A percentile compares a stretch with the other conserved stretches of the same genome.
Conservation (phyloP, 78 protist genomes). For the Paulinella micropora region DNA sequence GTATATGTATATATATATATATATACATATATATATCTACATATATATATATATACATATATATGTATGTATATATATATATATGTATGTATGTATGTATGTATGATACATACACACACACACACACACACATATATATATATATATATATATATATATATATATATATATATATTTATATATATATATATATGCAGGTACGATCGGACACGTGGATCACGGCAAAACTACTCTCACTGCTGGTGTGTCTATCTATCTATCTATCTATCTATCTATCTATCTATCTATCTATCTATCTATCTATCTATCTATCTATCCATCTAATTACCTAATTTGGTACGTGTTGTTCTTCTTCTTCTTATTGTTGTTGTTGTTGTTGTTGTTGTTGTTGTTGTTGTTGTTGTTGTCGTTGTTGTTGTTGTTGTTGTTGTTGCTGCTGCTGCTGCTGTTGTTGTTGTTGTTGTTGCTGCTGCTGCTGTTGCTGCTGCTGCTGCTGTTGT, state of each 20-base stretch:
- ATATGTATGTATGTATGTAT: background rate
- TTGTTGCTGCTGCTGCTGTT: too few species aligned
- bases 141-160: background rate
- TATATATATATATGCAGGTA: conserved; percentile 14
- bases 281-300: too few species aligned
- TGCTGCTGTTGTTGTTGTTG: too few species aligned
- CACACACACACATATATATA: background rate
- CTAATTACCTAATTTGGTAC: conserved; percentile 57
- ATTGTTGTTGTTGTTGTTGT: too few species aligned
- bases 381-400: too few species aligned
- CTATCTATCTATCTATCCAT: too few species aligned
- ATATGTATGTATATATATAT: background rate
- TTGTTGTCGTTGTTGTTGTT: too few species aligned
- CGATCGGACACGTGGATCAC: conserved; percentile 96
- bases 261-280: too few species aligned
- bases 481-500: too few species aligned
- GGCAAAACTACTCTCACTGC: conserved; percentile 88
- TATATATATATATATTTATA: background rate
- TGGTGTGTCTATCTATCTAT: too few species aligned
- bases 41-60: background rate
- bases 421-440: too few species aligned
- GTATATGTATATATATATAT: background rate
- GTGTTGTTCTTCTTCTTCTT: background rate
- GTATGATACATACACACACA: background rate
- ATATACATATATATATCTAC: background rate